These are phyloP conservation scores for Petunia secreta DNA, from an alignment of 257 asterid species.

Conservation along the genomic window DNA sequence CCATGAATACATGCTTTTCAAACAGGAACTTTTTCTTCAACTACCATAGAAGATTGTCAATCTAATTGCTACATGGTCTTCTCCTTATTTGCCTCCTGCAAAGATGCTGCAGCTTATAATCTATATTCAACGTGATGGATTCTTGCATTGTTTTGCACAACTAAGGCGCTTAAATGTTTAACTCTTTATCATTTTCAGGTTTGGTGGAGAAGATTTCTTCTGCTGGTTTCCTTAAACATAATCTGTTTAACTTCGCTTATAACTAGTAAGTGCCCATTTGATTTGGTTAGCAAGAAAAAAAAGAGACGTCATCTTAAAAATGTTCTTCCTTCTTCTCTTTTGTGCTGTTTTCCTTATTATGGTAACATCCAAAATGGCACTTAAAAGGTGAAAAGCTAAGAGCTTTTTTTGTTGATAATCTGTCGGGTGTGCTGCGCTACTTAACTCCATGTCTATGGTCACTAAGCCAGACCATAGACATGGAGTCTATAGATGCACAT, in stretches of 20 bases:
- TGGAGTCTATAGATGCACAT: not conserved
- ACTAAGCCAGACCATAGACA: not conserved
- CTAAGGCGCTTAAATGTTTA: not conserved
- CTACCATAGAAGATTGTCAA: not conserved
- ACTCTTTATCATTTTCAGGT: slow-evolving; percentile 44
- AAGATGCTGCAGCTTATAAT: not conserved
- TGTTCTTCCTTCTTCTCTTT: not conserved
- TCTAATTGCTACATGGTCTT: not conserved
- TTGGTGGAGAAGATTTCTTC: slow-evolving; percentile 71
- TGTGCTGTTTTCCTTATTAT: not conserved
- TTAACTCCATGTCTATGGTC: not conserved
- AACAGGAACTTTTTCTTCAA: not conserved
- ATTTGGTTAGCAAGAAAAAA: not conserved
- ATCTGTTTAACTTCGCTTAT: slow-evolving; percentile 68
- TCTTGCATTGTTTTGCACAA: slow-evolving; percentile 7
- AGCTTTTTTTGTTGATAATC: not conserved
- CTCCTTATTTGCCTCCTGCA: not conserved
- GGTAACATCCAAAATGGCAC: not conserved
- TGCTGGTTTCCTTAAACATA: slow-evolving; percentile 51
- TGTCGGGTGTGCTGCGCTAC: not conserved
- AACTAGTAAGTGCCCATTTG: slow-evolving; percentile 57
- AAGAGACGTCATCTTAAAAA: not conserved
- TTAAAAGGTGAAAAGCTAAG: not conserved
- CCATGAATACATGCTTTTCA: not conserved
- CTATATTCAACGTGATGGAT: not conserved